Evolutionary conservation across 1,139 yeast species (phyloP), one percentile per base, ranked within the genome.

Genomic region (Diutina ranongensis): DNA sequence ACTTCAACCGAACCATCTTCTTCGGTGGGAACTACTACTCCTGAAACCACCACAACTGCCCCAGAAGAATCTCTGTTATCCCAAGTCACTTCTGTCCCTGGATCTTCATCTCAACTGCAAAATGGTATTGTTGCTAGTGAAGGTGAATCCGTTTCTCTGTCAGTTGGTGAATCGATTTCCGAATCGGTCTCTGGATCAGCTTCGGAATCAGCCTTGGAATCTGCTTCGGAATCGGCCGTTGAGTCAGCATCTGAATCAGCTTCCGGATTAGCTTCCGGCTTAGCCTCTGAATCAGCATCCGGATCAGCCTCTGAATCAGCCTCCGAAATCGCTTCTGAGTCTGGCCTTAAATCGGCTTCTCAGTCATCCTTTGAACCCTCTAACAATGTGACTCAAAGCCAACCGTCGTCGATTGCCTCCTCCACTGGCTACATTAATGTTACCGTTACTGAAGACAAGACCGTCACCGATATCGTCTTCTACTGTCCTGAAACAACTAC

Each of bases 381-480:
- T 15, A n/a, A n/a, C n/a, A n/a, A n/a, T n/a, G n/a, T n/a, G n/a
- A n/a, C n/a, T n/a, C n/a, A n/a, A 18, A 32, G 4, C 32, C 32
- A 12, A 12, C 32, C 32, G 32, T 3, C 32, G 2, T 28, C 32
- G 3, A 15, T 32, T 15, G 8, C 35, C 8, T 9, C 35, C 35
- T 32, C 36, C 21, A 18, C 20, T 5, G 13, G 22, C 20, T 21
- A 21, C 40, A 13, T 10, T 4, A 35, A 35, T 32, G 32, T 18
- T 8, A 38, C 31, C 31, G 25, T 32, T n/a, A 38, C 21, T 9
- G 32, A 38, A n/a, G 42, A 13, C 33, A 38, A 38, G 42, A 38
- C 42, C 33, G 42, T 38, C 21, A 38, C 42, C 12, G 42, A 38
- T 18, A 38, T 38, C 16, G 42, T 38, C n/a, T 38, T 38, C 42